Evolutionary conservation across 1,139 yeast genomes (phyloP), one percentile per base, ranked within the genome.

Genomic region (Yamadazyma blattariae): DNA sequence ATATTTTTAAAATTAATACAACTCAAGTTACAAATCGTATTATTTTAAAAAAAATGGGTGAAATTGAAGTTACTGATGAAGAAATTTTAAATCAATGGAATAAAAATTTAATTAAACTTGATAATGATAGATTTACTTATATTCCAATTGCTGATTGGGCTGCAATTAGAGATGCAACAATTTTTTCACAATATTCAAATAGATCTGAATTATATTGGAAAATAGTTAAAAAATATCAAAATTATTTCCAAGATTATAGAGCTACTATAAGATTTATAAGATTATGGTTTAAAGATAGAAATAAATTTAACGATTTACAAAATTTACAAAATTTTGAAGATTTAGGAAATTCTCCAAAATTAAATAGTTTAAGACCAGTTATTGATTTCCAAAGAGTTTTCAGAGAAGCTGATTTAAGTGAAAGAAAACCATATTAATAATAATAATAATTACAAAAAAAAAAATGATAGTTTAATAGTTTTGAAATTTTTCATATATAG

Each of bases 111-210:
- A 40, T 53, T 11, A 65, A 69, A 40, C 72, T 82, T 47, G 87
- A 81, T 42, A 56, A 61, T 16, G 69, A 71, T 36, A 75, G 77
- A 7, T 77, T 74, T 57, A 61, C 56, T 25, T 81, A 79, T 49
- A 80, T 81, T 48, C 90, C 95, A 9, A 78, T 79, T 51, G 94
- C 92, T 18, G 95, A 87, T 61, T 86, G 95, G 92, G 82, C 90
- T 32, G 86, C 96, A 1, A 64, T 89, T 40, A 74, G 90, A 61
- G 88, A 82, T 56, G 85, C 90, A 11, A 83, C 92, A 5, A 72
- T 83, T 32, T 73, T 75, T 34, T 66, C 79, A 2, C 58, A 56
- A 17, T 59, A 41, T 16, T 5, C 7, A 5, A 70, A 68, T 30
- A 71, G 87, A 58, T 69, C 69, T 41, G 66, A 67, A 25, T 59